A percentile compares a stretch with the other conserved stretches of the same genome.
Evolutionary conservation across 345 rosid species (phyloP).

Genomic region (Trapa incisa): DNA sequence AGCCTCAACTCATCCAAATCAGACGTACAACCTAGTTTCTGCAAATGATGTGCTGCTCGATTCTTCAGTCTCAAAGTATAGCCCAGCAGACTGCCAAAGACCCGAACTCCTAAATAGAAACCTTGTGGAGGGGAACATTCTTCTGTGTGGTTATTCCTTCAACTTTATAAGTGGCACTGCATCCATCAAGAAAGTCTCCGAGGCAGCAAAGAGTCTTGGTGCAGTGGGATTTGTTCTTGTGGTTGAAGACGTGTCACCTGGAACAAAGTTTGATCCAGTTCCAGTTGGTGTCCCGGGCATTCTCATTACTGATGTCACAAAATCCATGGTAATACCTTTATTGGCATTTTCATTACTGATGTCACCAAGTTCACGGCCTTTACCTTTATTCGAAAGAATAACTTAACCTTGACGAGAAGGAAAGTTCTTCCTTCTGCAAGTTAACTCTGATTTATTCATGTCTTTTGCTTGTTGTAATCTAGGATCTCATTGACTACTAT

Average conservation of each 20-base stretch:
- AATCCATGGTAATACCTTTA: slow-evolving; percentile 55
- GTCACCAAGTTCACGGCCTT: slow-evolving; percentile 64
- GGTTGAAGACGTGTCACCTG: slow-evolving; percentile 93
- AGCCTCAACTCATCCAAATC: slow-evolving; percentile 80
- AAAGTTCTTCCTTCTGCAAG: background rate
- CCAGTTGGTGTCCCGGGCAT: slow-evolving; percentile 82
- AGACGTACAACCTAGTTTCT: slow-evolving; percentile 68
- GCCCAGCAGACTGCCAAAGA: slow-evolving; percentile 92
- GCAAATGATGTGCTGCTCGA: slow-evolving; percentile 90
- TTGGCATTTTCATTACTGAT: slow-evolving; percentile 75
- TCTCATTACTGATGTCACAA: slow-evolving; percentile 65
- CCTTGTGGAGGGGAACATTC: slow-evolving; percentile 81
- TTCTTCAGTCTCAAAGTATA: slow-evolving; percentile 56
- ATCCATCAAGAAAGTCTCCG: slow-evolving; percentile 85
- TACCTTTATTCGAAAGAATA: too few species aligned
- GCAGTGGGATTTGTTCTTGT: slow-evolving; percentile 96
- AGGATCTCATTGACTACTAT: slow-evolving; percentile 95
- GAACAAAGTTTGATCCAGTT: slow-evolving; percentile 91
- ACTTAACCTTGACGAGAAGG: background rate
- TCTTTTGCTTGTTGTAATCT: slow-evolving; percentile 9
- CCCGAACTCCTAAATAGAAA: slow-evolving; percentile 79
- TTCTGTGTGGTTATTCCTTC: slow-evolving; percentile 98
- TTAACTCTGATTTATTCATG: background rate
- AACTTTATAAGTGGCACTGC: slow-evolving; percentile 90
- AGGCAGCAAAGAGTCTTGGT: slow-evolving; percentile 87